Base-by-base conservation (phyloP, 768 basidiomycete genomes). In the Suillus luteus region DNA sequence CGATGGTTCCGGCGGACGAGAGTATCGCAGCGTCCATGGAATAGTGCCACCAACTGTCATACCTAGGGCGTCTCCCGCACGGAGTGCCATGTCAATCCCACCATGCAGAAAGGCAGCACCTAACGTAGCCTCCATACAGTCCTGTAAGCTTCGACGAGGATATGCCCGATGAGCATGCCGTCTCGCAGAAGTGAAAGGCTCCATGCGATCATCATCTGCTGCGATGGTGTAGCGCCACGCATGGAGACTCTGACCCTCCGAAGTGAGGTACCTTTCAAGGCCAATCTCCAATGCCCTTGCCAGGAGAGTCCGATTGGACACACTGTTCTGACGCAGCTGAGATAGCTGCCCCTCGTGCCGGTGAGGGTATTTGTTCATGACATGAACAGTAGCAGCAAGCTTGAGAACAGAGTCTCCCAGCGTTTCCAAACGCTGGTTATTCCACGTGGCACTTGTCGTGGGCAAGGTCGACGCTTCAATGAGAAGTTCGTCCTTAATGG, bases 371-470 rank as follows among this genome's bases (percentile, higher is more conserved):
- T 83, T 85, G 77, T 90, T 92, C 76, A 89, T 88, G 5, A 92
- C 76, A 70, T 94, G 85, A 2, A 93, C 86, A 24, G 89, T 90
- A 4, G 87, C 86, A 57, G 87, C 85, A 31, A 95, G 75, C 69
- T 94, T 89, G 49, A 94, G 80, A 1, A 94, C 91, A 0, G 89
- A 85, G 70, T 96, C 95, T 10, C 95, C 95, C 8, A 96, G 79
- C 0, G 93, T 95, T 73, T 96, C 95, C 62, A 96, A 73, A 0
- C 92, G 86, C 69, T 96, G 92, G 66, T 95, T 96, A 74, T 83
- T 92, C 77, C 85, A 93, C 10, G 83, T 82, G 8, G 85, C 82
- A 40, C 70, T 71, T 7, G 89, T 82, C 41, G 81, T 81, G 1
- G 94, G 95, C 12, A 93, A 77, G 1, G 92, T 93, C 27, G 92